Percentiles rank a stretch among this genome's conserved stretches.
phyloP scores from a whole-genome alignment of 495 filamentous ascomycete species.

The Penicillium desertorum region DNA sequence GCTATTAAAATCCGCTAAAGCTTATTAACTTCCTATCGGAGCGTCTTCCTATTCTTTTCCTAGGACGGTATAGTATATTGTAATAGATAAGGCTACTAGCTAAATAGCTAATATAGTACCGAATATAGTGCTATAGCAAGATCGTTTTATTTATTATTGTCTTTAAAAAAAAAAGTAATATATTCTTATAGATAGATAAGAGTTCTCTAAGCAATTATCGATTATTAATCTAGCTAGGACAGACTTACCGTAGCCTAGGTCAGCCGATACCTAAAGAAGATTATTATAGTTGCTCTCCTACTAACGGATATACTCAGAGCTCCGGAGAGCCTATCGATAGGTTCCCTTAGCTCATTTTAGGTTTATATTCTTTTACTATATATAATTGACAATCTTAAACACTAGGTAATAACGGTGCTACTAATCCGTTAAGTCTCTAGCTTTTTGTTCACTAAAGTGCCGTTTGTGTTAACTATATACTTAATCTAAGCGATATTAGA shows the following conservation, averaged over 20 bases:
- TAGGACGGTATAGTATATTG: constrained; percentile 24
- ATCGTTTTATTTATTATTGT: constrained; percentile 26
- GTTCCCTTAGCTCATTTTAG: too few species aligned
- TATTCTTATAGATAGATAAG: constrained; percentile 15
- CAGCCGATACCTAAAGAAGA: background rate
- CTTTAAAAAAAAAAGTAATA: constrained; percentile 14
- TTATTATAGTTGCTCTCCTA: too few species aligned
- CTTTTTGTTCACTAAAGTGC: too few species aligned
- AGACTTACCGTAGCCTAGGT: background rate
- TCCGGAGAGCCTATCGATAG: too few species aligned
- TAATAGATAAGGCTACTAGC: constrained; percentile 16
- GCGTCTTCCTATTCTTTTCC: constrained; percentile 26
- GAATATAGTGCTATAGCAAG: constrained; percentile 35
- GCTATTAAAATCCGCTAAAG: constrained; percentile 28
- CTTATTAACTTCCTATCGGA: constrained; percentile 24
- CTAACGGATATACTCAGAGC: too few species aligned
- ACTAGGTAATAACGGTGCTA: too few species aligned
- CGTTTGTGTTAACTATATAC: too few species aligned
- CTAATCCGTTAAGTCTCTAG: too few species aligned
- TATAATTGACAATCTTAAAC: too few species aligned
- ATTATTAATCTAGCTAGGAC: background rate
- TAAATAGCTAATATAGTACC: constrained; percentile 44
- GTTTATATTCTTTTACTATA: too few species aligned
- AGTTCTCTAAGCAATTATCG: background rate
- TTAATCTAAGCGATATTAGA: background rate